Evolutionary conservation across 768 basidiomycete genomes (phyloP).

Genomic region (Calocybe indica): DNA sequence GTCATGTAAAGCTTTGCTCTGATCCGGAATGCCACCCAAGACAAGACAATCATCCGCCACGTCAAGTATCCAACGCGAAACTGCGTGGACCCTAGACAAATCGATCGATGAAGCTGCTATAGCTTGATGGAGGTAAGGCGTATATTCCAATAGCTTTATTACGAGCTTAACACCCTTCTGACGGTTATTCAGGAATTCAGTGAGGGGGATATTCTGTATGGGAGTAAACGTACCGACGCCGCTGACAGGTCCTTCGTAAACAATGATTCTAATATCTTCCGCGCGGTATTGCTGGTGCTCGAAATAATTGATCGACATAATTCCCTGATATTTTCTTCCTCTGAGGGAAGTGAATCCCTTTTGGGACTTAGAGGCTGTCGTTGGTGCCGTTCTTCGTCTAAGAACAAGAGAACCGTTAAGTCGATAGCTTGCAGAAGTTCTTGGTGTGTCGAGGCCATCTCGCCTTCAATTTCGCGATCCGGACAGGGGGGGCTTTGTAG

Average conservation of each 20-base stretch:
- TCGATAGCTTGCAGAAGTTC: conserved; percentile 35
- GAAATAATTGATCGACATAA: conserved; percentile 11
- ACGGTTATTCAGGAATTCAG: background rate
- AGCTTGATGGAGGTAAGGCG: conserved; percentile 38
- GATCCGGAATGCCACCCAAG: conserved; percentile 25
- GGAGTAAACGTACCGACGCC: conserved; percentile 17
- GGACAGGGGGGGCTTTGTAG: conserved; percentile 30
- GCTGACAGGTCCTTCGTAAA: conserved; percentile 1
- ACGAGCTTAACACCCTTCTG: conserved; percentile 28
- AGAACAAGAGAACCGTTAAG: conserved; percentile 33
- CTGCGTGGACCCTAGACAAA: conserved; percentile 59
- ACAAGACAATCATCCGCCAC: conserved; percentile 26
- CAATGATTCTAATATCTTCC: conserved; percentile 9
- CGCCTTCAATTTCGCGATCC: conserved; percentile 16
- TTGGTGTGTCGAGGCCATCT: conserved; percentile 21
- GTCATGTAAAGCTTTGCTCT: conserved; percentile 41
- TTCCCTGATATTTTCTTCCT: conserved; percentile 10
- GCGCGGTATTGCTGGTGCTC: conserved; percentile 9
- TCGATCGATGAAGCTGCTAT: conserved; percentile 39
- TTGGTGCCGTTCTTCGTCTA: conserved; percentile 23
- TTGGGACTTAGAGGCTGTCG: background rate
- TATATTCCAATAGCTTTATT: conserved; percentile 29
- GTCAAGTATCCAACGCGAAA: conserved; percentile 48
- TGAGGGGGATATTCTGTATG: background rate
- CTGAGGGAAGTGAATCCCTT: background rate